Conservation (phyloP, 2,329 filamentous ascomycete genomes). For the Microdochium bolleyi region DNA sequence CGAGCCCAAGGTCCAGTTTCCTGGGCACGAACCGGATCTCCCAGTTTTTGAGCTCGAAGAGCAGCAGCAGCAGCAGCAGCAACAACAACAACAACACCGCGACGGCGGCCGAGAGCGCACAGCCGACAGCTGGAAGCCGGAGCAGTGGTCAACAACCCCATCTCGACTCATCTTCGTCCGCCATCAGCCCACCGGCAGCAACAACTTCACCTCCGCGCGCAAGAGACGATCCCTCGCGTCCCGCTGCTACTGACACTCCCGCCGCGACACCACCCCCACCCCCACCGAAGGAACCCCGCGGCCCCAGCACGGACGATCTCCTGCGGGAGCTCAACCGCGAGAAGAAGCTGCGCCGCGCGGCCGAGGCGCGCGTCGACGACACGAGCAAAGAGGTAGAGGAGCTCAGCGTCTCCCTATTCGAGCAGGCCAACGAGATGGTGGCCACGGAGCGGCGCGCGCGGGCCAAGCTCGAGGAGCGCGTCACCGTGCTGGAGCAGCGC, state of each 20-base stretch:
- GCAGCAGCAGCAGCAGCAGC: slow-evolving; percentile 2
- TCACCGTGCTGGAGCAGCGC: slow-evolving; percentile 59
- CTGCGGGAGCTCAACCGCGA: slow-evolving; percentile 58
- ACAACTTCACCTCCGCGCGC: background rate
- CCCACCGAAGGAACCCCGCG: slow-evolving; percentile 9
- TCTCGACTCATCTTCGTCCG: slow-evolving; percentile 8
- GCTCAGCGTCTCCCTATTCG: slow-evolving; percentile 65
- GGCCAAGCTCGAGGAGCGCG: slow-evolving; percentile 62
- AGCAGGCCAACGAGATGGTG: slow-evolving; percentile 85
- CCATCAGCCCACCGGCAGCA: slow-evolving; percentile 10
- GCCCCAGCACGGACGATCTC: slow-evolving; percentile 37
- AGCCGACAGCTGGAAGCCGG: background rate
- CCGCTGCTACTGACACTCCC: no score
- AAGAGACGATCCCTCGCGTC: slow-evolving; percentile 2
- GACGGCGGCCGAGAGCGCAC: background rate
- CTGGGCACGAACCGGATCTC: slow-evolving; percentile 20
- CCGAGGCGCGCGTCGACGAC: slow-evolving; percentile 59
- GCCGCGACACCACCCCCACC: slow-evolving; percentile 14
- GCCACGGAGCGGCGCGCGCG: slow-evolving; percentile 64
- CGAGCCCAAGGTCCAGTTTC: slow-evolving; percentile 17
- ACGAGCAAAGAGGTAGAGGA: slow-evolving; percentile 72
- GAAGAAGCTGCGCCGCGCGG: slow-evolving; percentile 56
- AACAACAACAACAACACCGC: slow-evolving; percentile 2
- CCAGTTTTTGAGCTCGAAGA: slow-evolving; percentile 18
- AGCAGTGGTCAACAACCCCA: background rate